Conservation (phyloP, 352 stramenopile species). For the Pythium aristosporum region DNA sequence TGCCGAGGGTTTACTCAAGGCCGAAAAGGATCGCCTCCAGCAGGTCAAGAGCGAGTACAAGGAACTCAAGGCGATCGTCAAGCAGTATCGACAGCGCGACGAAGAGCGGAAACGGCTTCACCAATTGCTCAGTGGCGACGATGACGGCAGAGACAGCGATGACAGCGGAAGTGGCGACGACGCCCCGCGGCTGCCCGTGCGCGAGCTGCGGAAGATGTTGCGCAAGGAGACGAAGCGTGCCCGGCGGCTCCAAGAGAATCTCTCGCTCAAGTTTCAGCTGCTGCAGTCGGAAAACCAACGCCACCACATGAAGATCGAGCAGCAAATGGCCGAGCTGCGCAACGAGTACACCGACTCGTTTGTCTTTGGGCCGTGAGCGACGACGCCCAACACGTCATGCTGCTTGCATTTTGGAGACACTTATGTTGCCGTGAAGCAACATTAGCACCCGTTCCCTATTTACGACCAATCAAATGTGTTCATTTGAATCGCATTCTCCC, state of each 20-base stretch:
- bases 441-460: constrained; percentile 11
- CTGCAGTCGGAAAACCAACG: constrained; percentile 57
- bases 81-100: constrained; percentile 39
- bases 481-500: constrained; percentile 7
- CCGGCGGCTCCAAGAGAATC: constrained; percentile 41
- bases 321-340: constrained; percentile 47
- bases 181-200: neutral
- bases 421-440: constrained; percentile 4
- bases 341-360: constrained; percentile 67
- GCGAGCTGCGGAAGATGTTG: constrained; percentile 13
- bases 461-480: constrained; percentile 3
- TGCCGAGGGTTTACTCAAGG: constrained; percentile 35
- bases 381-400: neutral
- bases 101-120: constrained; percentile 37
- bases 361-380: constrained; percentile 44
- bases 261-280: constrained; percentile 58
- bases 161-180: constrained; percentile 5
- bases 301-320: constrained; percentile 54
- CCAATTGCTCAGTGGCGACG: constrained; percentile 9
- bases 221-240: constrained; percentile 50
- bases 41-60: constrained; percentile 42
- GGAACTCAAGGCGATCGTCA: constrained; percentile 33
- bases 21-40: constrained; percentile 29
- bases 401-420: neutral
- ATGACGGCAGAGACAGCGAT: neutral